Evolutionary conservation across 1,284 basidiomycete species (phyloP).

Genomic region (Hypsizygus ulmarius): DNA sequence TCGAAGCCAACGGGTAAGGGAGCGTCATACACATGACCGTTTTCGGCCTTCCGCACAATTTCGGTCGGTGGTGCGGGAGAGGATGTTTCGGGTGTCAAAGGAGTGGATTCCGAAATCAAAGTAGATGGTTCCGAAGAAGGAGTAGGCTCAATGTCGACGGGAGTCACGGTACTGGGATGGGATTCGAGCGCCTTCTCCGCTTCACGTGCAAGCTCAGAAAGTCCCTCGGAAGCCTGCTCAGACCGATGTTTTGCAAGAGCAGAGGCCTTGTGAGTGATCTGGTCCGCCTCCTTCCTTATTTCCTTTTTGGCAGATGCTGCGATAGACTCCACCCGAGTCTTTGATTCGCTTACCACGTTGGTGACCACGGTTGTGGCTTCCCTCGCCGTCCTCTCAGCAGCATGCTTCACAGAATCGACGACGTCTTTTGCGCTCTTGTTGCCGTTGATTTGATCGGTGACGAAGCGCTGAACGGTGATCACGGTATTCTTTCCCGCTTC

Average conservation of each 20-base stretch:
- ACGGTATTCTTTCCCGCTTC: constrained; percentile 54
- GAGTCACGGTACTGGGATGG: constrained; percentile 14
- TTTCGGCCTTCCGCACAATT: constrained; percentile 28
- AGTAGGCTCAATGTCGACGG: constrained; percentile 9
- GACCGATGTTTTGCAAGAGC: constrained; percentile 47
- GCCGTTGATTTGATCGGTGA: constrained; percentile 42
- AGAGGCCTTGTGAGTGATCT: constrained; percentile 33
- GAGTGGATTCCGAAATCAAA: no score
- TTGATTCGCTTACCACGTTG: constrained; percentile 36
- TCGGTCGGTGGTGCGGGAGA: constrained; percentile 31
- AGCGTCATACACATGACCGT: constrained; percentile 58
- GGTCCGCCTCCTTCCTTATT: constrained; percentile 41
- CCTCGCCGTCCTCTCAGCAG: constrained; percentile 35
- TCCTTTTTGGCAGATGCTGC: constrained; percentile 49
- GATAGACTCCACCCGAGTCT: constrained; percentile 48
- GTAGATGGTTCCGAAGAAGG: no score
- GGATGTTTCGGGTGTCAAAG: constrained; percentile 15
- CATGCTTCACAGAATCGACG: constrained; percentile 39
- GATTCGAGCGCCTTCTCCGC: constrained; percentile 69
- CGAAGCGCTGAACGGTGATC: constrained; percentile 49
- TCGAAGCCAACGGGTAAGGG: constrained; percentile 90
- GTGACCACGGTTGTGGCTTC: constrained; percentile 34
- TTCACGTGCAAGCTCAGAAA: constrained; percentile 61
- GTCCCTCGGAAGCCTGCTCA: constrained; percentile 56
- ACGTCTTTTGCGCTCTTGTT: constrained; percentile 33